Evolutionary conservation across 352 stramenopile genomes (phyloP), one percentile per base, ranked within the genome.

Genomic region (Pythium vanterpoolii): DNA sequence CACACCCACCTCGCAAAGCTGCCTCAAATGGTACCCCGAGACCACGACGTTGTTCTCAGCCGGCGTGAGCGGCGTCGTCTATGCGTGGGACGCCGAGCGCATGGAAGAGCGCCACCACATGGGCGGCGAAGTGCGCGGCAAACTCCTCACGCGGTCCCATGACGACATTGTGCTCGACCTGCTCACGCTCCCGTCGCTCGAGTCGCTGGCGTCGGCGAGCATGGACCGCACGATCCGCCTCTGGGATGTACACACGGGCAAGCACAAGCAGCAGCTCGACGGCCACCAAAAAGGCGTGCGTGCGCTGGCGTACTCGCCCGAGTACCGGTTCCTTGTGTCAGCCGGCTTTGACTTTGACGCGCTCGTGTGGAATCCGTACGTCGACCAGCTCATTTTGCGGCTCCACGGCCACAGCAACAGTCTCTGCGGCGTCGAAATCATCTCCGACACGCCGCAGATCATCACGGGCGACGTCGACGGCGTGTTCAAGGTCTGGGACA

Each of bases 291-390:
- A 96, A 56, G 88, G 88, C 19, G 85, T 96, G 18, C 72, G 78
- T 0, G 72, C 82, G 19, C 72, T 96, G 7, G 79, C 84, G 28
- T 96, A 95, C 66, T 93, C 76, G 11, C 69, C 82, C 42, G 86
- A 96, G 56, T 95, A 95, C 56, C 71, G 85, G 10, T 94, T 96
- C 56, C 76, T 96, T 16, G 81, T 96, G 21, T 92, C 77, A 14
- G 88, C 79, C 4, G 87, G 87, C 9, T 96, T 96, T 62, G 88
- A 96, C 56, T 95, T 95, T 46, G 84, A 96, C 48, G 86, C 81
- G 40, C 68, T 93, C 8, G 86, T 96, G 21, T 96, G 88, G 87
- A 96, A 96, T 52, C 88, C 88, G 24, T 96, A 96, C 69, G 84
- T 96, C 1, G 82, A 93, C 53, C 83, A 95, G 61, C 73, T 96